A percentile compares a stretch with the other conserved stretches of the same genome.
Conservation (phyloP, 2,329 filamentous ascomycete species). For the Fusarium coicis region DNA sequence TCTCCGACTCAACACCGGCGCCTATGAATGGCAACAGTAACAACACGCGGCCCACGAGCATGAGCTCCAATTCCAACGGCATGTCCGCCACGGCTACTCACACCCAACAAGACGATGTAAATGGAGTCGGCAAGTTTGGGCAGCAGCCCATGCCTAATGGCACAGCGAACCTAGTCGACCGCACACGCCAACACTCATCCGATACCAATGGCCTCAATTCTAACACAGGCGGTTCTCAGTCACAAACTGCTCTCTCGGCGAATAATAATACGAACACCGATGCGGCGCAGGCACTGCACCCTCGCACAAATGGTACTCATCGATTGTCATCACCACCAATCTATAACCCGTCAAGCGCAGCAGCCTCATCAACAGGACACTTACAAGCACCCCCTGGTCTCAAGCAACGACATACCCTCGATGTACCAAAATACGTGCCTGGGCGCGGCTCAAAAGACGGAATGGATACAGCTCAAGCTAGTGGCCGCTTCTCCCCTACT, state of each 20-base stretch:
- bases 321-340: constrained; percentile 74
- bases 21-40: constrained; percentile 57
- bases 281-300: constrained; percentile 41
- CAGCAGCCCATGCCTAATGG: constrained; percentile 45
- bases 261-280: constrained; percentile 43
- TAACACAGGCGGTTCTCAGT: constrained; percentile 23
- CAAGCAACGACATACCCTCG: constrained; percentile 87
- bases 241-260: constrained; percentile 27
- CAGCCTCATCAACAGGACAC: constrained; percentile 60
- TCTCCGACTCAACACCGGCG: constrained; percentile 57
- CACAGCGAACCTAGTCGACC: constrained; percentile 44
- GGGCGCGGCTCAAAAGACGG: constrained; percentile 78
- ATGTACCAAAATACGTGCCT: constrained; percentile 79
- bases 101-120: constrained; percentile 43
- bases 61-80: constrained; percentile 69
- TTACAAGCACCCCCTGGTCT: constrained; percentile 65
- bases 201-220: constrained; percentile 35
- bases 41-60: constrained; percentile 61
- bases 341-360: constrained; percentile 57
- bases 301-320: constrained; percentile 54
- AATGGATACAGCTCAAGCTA: constrained; percentile 72
- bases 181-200: constrained; percentile 38
- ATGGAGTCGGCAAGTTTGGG: constrained; percentile 31
- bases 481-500: constrained; percentile 83
- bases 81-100: constrained; percentile 53